Conservation (phyloP, 176 grass and related monocot species). For the Typha latifolia region DNA sequence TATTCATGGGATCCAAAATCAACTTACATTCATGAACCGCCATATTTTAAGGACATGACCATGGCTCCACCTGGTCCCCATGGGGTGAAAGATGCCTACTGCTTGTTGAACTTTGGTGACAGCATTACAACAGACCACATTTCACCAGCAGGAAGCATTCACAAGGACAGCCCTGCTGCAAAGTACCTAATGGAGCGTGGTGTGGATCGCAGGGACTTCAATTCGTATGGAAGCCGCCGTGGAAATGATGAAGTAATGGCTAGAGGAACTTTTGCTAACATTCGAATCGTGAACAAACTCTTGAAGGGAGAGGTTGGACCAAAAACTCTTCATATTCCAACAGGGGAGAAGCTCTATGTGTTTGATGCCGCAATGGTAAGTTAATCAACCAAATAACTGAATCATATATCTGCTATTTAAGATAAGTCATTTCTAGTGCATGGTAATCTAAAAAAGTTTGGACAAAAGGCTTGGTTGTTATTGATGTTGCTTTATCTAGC, state of each 20-base stretch:
- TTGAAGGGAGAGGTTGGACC: conserved; percentile 76
- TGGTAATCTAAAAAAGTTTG: too few species aligned
- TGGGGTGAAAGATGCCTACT: conserved; percentile 72
- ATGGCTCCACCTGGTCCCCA: conserved; percentile 68
- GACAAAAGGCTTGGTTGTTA: neutral
- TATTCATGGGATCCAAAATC: conserved; percentile 82
- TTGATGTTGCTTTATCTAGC: neutral
- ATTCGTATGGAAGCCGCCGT: conserved; percentile 78
- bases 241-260: conserved; percentile 93
- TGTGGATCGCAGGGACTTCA: conserved; percentile 76
- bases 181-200: conserved; percentile 75
- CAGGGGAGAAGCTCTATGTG: conserved; percentile 80
- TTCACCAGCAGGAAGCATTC: conserved; percentile 88
- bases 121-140: conserved; percentile 94
- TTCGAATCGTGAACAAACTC: conserved; percentile 83
- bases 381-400: neutral
- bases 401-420: neutral
- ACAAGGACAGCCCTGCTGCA: conserved; percentile 79
- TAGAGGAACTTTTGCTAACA: conserved; percentile 96
- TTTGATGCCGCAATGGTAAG: conserved; percentile 83
- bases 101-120: conserved; percentile 79
- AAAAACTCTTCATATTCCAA: conserved; percentile 75
- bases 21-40: conserved; percentile 88
- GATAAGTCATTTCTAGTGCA: neutral
- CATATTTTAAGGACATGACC: conserved; percentile 86